Percentiles rank a stretch among this genome's conserved stretches.
Conservation (phyloP, 257 asterid species). For the Henckelia pumila region DNA sequence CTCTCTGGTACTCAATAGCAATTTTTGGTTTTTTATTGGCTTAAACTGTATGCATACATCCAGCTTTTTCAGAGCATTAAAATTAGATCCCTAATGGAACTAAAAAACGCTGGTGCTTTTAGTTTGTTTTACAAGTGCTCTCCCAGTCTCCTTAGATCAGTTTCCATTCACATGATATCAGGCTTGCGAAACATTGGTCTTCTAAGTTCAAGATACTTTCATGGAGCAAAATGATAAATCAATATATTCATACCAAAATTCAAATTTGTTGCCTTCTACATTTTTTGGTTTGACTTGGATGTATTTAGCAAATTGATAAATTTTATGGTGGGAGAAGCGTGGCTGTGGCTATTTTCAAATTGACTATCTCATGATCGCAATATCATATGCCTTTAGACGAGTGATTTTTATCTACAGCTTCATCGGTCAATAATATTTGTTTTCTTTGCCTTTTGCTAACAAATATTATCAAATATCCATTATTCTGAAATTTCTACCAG, state of each 20-base stretch:
- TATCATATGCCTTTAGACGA: not conserved
- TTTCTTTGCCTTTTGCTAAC: not conserved
- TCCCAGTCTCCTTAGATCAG: not conserved
- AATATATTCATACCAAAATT: not conserved
- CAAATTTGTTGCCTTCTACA: not conserved
- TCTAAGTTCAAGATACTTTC: not conserved
- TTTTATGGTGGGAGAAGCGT: not conserved
- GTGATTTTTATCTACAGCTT: not conserved
- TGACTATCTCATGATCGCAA: not conserved
- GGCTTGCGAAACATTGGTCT: not conserved
- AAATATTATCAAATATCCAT: not conserved
- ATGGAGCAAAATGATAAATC: not conserved
- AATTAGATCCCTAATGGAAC: not conserved
- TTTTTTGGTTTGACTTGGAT: not conserved
- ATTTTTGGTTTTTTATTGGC: not conserved
- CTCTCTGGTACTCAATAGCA: not conserved
- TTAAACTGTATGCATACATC: not conserved
- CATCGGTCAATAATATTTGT: not conserved
- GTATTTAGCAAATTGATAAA: not conserved
- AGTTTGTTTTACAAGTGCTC: no score
- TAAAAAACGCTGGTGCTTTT: not conserved
- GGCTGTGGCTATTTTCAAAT: not conserved
- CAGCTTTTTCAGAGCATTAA: not conserved
- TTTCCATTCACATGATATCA: not conserved
- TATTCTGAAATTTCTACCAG: not conserved